Base-by-base conservation (phyloP, 2,329 filamentous ascomycete genomes). In the Eutypa lata region DNA sequence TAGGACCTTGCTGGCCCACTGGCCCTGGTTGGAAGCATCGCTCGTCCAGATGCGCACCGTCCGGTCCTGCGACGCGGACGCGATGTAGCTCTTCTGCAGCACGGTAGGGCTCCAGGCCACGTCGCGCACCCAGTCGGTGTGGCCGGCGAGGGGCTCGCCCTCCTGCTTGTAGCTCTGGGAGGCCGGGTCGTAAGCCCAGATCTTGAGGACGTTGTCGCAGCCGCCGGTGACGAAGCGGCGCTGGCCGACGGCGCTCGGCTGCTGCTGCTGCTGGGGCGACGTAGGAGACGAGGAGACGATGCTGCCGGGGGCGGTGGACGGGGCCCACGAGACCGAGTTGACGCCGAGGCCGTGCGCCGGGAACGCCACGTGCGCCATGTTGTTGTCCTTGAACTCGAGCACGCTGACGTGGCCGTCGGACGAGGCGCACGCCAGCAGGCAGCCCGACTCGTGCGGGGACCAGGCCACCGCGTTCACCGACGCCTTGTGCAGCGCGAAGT, bases 61-160 rank as follows among this genome's bases (percentile, higher is more conserved):
- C 81, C 96, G 95, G 73, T 99, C 94, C 76, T 97, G 92, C 50
- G 89, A 92, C 11, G 93, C 94, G 47, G 89, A 93, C 28, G 94
- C 94, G 68, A 99, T 97, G 76, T 99, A 99, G 53, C 88, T 91
- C 80, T 96, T 97, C 65, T 92, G 90, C 54, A 99, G 80, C 52
- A 97, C 90, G 22, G 91, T 97, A 11, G 94, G 94, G 48, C 89
- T 93, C 94, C 94, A 99, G 14, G 93, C 90, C 13, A 99, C 94
- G 71, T 99, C 94, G 58, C 94, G 87, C 51, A 99, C 94, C 94
- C 94, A 99, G 76, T 97, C 94, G 6, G 84, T 83, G 75, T 99
- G 94, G 57, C 94, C 94, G 2, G 80, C 74, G 60, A 99, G 78
- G 11, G 88, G 74, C 58, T 83, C 81, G 22, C 79, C 70, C 69